Percentiles rank a stretch among this genome's conserved stretches.
Evolutionary conservation across 106 monocot species (phyloP).

Genomic region (Hemerocallis citrina): DNA sequence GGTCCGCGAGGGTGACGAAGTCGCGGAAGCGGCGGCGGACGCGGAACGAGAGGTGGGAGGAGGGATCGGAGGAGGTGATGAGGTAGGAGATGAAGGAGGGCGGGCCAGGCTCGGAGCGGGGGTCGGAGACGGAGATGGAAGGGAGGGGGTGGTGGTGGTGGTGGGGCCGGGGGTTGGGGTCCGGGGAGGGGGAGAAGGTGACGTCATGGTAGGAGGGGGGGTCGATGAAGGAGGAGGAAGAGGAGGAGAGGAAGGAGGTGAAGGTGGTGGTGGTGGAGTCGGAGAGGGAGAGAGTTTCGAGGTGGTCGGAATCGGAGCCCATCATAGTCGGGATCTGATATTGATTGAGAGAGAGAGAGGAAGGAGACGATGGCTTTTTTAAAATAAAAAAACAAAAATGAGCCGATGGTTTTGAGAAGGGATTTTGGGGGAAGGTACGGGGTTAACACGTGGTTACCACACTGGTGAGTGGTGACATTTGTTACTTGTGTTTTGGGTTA

Average conservation of each 20-base stretch:
- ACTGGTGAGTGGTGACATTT: too few species aligned
- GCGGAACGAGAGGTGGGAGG: slow-evolving; percentile 6
- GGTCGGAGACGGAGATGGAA: slow-evolving; percentile 60
- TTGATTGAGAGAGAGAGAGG: too few species aligned
- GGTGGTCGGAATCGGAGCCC: too few species aligned
- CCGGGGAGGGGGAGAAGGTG: background rate
- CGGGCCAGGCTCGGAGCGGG: slow-evolving; percentile 53
- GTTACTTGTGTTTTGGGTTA: too few species aligned
- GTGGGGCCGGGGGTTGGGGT: background rate
- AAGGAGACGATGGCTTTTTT: too few species aligned
- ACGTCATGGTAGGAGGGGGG: background rate
- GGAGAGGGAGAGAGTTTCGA: too few species aligned
- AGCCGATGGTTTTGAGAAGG: too few species aligned
- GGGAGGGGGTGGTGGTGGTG: background rate
- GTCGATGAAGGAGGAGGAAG: background rate
- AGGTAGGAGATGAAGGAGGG: slow-evolving; percentile 56
- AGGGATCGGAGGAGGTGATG: slow-evolving; percentile 28
- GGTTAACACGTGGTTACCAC: too few species aligned
- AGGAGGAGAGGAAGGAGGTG: background rate
- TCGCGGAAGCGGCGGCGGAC: slow-evolving; percentile 85
- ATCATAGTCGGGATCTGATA: too few species aligned
- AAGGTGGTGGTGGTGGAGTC: too few species aligned
- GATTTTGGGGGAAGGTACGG: too few species aligned
- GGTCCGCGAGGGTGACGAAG: slow-evolving; percentile 76
- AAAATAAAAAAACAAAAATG: too few species aligned